A percentile compares a stretch with the other conserved stretches of the same genome.
Conservation (phyloP, 2,329 filamentous ascomycete species). For the Boeremia lycopersici region DNA sequence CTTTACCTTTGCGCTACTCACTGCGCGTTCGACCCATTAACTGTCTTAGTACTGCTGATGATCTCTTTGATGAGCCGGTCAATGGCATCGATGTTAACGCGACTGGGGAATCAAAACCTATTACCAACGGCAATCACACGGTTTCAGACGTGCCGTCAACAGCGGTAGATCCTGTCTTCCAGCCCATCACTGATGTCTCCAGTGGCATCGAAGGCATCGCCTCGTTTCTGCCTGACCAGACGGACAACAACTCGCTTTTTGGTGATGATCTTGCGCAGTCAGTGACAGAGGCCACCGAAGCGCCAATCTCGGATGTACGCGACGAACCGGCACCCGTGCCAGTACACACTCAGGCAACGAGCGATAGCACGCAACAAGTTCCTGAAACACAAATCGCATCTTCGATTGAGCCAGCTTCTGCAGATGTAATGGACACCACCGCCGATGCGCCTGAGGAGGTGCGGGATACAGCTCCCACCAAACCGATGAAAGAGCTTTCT, state of each 20-base stretch:
- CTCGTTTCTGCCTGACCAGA: constrained; percentile 51
- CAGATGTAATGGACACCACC: constrained; percentile 38
- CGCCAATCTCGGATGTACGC: constrained; percentile 46
- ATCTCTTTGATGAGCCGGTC: constrained; percentile 44
- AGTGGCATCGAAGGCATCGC: constrained; percentile 52
- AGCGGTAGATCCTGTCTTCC: constrained; percentile 37
- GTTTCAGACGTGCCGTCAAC: constrained; percentile 32
- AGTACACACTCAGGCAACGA: constrained; percentile 16
- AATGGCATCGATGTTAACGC: constrained; percentile 21
- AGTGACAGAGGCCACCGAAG: constrained; percentile 49
- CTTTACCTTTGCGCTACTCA: constrained; percentile 7
- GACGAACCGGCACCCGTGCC: constrained; percentile 33
- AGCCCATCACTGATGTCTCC: constrained; percentile 50
- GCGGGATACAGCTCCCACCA: constrained; percentile 34
- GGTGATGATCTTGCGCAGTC: constrained; percentile 37
- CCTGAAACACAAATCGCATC: constrained; percentile 36
- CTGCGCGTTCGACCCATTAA: constrained; percentile 21
- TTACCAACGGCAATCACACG: constrained; percentile 40
- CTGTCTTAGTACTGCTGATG: constrained; percentile 39
- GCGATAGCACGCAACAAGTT: constrained; percentile 38
- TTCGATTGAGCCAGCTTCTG: constrained; percentile 16
- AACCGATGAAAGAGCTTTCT: constrained; percentile 42
- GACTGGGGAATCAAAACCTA: constrained; percentile 30
- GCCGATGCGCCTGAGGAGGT: constrained; percentile 22
- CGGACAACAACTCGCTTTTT: constrained; percentile 50